Base-by-base conservation (phyloP, 2,329 filamentous ascomycete species). In the Scytalidium sp. region DNA sequence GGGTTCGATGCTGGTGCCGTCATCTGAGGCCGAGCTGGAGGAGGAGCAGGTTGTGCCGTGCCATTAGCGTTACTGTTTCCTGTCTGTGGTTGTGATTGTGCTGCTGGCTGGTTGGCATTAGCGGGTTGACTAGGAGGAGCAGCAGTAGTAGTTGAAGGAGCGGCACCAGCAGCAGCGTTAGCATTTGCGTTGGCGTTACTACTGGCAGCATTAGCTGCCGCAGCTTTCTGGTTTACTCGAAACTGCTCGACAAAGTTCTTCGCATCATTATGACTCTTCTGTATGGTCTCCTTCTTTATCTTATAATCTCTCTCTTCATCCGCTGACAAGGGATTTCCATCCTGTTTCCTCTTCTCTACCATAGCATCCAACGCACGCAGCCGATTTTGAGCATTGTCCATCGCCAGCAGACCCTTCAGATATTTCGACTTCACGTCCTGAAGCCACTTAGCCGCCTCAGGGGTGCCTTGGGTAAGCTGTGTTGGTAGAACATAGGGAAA, bases 381-480 rank as follows among this genome's bases (percentile, higher is more conserved):
- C 43, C 70, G 68, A n/a, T 55, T 59, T 10, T 73, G 71, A 3
- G 69, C 66, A 9, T 56, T 66, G 32, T 81, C 78, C 69, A 82
- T 80, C 2, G 71, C 69, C 54, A 74, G 64, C 5, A 83, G 61
- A 0, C 75, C 77, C 36, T 73, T 67, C 0, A 68, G 66, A 50
- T 81, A 80, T 47, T 70, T 71, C 0, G 69, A 64, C 56, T 73
- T 78, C 25, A 73, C 66, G 1, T 79, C 73, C 7, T 72, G 67
- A 2, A 75, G 60, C 75, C 75, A 81, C 53, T 77, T 76, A 0
- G 61, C 54, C 2, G 69, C 67, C 3, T 70, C 67, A n/a, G 76
- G 70, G 0, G 69, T 66, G 3, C 70, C 66, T 15, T 75, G 71
- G 0, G 65, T 60, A 0, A 78, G 47, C n/a, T 68, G 63, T 1